Conservation (phyloP, 148 eudicot species). For the Chenopodium quinoa region DNA sequence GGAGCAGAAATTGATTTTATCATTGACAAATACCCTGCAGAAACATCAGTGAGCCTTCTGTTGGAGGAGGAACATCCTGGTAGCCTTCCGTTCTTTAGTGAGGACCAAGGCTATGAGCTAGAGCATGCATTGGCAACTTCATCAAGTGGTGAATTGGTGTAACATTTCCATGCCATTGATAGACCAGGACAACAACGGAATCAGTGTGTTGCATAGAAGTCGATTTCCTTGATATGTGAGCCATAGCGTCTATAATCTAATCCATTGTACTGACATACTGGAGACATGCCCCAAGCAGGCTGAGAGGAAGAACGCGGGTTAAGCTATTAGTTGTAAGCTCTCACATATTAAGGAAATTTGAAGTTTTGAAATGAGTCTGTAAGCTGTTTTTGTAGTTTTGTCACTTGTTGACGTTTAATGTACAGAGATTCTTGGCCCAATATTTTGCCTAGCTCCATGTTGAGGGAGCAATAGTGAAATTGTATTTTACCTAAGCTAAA, state of each 20-base stretch:
- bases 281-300: not conserved
- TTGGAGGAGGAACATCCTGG: constrained; percentile 76
- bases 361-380: not conserved
- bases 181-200: not conserved
- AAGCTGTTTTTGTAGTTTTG: not conserved
- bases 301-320: not conserved
- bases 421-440: not conserved
- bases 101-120: constrained; percentile 35
- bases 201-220: not conserved
- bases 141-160: constrained; percentile 34
- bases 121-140: constrained; percentile 44
- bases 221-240: not conserved
- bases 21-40: constrained; percentile 61
- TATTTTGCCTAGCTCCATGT: not conserved
- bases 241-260: not conserved
- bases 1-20: constrained; percentile 76
- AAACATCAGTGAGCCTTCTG: constrained; percentile 59
- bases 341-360: not conserved
- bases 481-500: not conserved
- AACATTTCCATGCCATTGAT: not conserved
- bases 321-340: not conserved
- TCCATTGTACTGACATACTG: not conserved
- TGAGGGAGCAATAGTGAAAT: not conserved
- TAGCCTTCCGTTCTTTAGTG: constrained; percentile 56
- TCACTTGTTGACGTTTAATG: not conserved